These are phyloP conservation scores for Pleomassaria siparia DNA, from an alignment of 2,329 filamentous ascomycete species.

Conservation along the genomic window DNA sequence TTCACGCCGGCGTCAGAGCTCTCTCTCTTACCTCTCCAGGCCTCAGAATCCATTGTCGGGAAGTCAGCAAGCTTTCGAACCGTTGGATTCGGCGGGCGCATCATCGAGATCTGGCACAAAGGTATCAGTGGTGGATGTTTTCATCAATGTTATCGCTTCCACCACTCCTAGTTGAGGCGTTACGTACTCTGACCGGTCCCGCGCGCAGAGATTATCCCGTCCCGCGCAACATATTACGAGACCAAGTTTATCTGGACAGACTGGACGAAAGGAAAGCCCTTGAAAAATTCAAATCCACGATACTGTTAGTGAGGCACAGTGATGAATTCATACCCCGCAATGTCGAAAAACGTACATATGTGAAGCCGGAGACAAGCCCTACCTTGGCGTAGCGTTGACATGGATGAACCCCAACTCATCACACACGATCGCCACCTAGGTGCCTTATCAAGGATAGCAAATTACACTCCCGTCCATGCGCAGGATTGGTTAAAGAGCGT, in stretches of 20 bases:
- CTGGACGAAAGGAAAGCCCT: no score
- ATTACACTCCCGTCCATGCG: not conserved
- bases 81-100: not conserved
- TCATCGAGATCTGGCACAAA: not conserved
- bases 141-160: not conserved
- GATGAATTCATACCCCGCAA: not conserved
- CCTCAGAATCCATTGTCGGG: not conserved
- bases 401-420: no score
- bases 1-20: not conserved
- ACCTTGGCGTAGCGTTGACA: no score
- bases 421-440: not conserved
- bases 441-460: no score
- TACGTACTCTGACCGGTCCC: no score
- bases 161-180: not conserved
- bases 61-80: not conserved
- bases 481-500: not conserved
- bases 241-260: no score
- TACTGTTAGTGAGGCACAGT: not conserved
- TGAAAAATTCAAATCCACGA: not conserved
- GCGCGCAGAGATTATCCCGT: no score
- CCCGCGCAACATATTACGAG: no score
- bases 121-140: not conserved
- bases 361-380: no score
- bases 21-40: no score
- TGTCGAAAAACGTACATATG: no score